Evolutionary conservation across 2,329 filamentous ascomycete genomes (phyloP), one percentile per base, ranked within the genome.

Genomic region (Fusarium sp.): DNA sequence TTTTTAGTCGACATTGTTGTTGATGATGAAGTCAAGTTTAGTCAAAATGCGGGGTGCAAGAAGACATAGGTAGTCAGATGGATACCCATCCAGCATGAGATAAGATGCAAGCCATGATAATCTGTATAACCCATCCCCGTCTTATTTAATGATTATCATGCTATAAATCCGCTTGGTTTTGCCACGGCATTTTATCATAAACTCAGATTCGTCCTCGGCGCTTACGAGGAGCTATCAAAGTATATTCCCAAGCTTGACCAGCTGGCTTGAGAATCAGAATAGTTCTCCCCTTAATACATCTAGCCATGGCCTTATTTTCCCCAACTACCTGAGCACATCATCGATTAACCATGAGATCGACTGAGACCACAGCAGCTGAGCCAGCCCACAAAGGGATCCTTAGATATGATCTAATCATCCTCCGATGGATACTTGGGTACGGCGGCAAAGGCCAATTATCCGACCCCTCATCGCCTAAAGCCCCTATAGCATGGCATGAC

Each of bases 361-460:
- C 31, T n/a, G 31, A 34, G 31, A 34, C 3, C 35, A 22, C 35
- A 22, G 15, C 15, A 11, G 29, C n/a, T 15, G 22, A 9, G n/a
- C 6, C 11, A 52, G 31, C 46, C 3, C 61, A 69, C 32, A 60
- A 36, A 13, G 61, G 63, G n/a, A 59, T 67, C 43, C 49, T 69
- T 5, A 58, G 58, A 6, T 65, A 68, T 19, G 65, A 69, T 35
- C 67, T 58, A 34, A 31, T 65, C 36, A 51, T 44, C 28, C 51
- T 69, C 11, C 41, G 67, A 42, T 50, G 66, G 36, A 57, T 65
- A 22, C 25, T 68, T 5, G 65, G 67, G 5, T 65, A 68, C 40
- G 35, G 41, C 48, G 38, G 26, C 3, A 52, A 60, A 26, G 39
- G 38, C 26, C 41, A 42, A 44, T 26, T 26, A 11, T 51, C 28